These are phyloP conservation scores for Euphrasia arctica DNA, from an alignment of 305 asterid genomes.

Conservation along the genomic window DNA sequence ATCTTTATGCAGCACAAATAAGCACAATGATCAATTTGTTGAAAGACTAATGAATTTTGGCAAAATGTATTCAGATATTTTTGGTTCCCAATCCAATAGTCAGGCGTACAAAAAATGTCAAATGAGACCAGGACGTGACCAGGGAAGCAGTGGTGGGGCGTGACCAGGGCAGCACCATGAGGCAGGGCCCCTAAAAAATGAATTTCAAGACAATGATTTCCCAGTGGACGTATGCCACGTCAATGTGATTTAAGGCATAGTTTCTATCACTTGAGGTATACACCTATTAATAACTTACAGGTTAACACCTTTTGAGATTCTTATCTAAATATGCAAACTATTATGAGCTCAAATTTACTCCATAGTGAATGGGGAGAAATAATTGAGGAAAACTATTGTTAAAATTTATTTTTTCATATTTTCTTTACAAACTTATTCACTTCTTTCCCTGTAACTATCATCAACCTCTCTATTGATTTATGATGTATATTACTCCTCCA, in stretches of 20 bases:
- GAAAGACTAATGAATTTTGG: slow-evolving; percentile 4
- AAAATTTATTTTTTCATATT: background rate
- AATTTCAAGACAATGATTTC: background rate
- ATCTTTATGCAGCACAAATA: slow-evolving; percentile 15
- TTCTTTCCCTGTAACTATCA: background rate
- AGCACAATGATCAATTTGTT: slow-evolving; percentile 17
- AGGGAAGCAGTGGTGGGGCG: background rate
- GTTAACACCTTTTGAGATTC: background rate
- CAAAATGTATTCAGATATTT: background rate
- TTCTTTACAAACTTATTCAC: background rate
- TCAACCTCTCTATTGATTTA: slow-evolving; percentile 3
- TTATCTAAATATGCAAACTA: background rate
- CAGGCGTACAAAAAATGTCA: slow-evolving; percentile 7
- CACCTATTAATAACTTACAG: background rate
- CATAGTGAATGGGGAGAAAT: too few relatives aligned
- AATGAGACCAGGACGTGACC: slow-evolving; percentile 4
- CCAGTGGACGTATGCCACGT: background rate
- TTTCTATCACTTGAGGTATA: background rate
- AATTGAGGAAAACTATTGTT: background rate
- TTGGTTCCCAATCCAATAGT: background rate
- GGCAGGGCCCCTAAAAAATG: background rate
- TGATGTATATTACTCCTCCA: background rate
- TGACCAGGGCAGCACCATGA: background rate
- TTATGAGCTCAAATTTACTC: background rate
- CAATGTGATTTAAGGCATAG: background rate